Evolutionary conservation across 2,329 filamentous ascomycete species (phyloP), one percentile per base, ranked within the genome.

Genomic region (Scortechinia acanthostroma): DNA sequence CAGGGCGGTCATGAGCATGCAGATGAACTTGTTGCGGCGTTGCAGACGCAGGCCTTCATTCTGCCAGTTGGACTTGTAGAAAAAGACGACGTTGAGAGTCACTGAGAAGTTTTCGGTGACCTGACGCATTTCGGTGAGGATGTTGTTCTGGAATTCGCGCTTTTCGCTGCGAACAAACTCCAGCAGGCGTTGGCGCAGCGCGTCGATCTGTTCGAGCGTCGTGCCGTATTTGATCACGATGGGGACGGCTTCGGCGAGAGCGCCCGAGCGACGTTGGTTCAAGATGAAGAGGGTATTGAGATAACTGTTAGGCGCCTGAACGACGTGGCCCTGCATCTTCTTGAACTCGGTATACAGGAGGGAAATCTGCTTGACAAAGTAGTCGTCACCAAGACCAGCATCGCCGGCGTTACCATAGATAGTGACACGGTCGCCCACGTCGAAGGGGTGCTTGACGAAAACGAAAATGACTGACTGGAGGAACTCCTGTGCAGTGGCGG

Each of bases 11-110:
- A 86, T 85, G 48, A 88, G 62, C 42, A 81, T 80, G 56, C 81
- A 86, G 55, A 87, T 84, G 64, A 87, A 86, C 59, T 86, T 86
- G 66, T 86, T 87, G 50, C 81, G 76, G 22, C 83, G 75, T 49
- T 83, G 79, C 2, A 86, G 68, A 63, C 83, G 80, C 20, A 87
- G 71, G 46, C 81, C 68, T 57, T 87, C 83, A 54, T 86, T 86
- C 52, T 86, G 81, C 81, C 81, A 86, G 57, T 86, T 86, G 37
- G 77, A 83, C 51, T 86, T 86, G 68, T 86, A 86, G 58, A 86
- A 86, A 64, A 88, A 86, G 50, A 85, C 74, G 23, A 86, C 74
- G 54, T 85, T 85, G 43, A 86, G 64, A 3, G 76, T 81, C 48
- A 86, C 69, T 14, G 74, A 77, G 58, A 83, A 80, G 33, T 78